A percentile compares a stretch with the other conserved stretches of the same genome.
Evolutionary conservation across 2,329 filamentous ascomycete genomes (phyloP).

Genomic region (Drechslerella dactyloides): DNA sequence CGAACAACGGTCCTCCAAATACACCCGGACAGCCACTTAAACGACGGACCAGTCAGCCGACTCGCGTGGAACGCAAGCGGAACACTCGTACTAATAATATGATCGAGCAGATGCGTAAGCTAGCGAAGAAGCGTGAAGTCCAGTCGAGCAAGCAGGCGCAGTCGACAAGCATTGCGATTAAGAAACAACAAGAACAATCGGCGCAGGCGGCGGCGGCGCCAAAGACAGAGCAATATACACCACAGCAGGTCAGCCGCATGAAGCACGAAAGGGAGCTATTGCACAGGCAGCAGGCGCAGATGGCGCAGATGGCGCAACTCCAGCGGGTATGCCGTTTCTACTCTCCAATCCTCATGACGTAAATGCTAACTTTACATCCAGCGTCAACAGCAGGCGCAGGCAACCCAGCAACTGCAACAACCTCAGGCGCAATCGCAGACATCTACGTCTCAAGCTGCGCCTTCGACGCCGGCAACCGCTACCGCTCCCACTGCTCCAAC

Average conservation of each 20-base stretch:
- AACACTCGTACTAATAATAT: slow-evolving; percentile 86
- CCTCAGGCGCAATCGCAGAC: slow-evolving; percentile 9
- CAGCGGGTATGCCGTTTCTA: slow-evolving; percentile 61
- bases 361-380: not conserved
- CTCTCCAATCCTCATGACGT: not conserved
- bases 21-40: slow-evolving; percentile 58
- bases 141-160: slow-evolving; percentile 86
- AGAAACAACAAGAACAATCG: slow-evolving; percentile 78
- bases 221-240: slow-evolving; percentile 71
- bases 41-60: slow-evolving; percentile 75
- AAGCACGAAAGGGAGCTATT: slow-evolving; percentile 85
- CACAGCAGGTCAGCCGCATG: slow-evolving; percentile 86
- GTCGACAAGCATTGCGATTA: slow-evolving; percentile 67
- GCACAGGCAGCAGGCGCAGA: slow-evolving; percentile 64
- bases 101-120: slow-evolving; percentile 92
- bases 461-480: not conserved
- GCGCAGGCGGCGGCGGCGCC: slow-evolving; percentile 62
- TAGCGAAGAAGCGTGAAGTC: slow-evolving; percentile 92
- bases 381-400: slow-evolving; percentile 30
- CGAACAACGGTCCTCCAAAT: slow-evolving; percentile 57
- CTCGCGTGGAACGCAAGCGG: slow-evolving; percentile 83
- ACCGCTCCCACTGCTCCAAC: slow-evolving; percentile 1
- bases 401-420: slow-evolving; percentile 10
- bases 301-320: slow-evolving; percentile 66
- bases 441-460: slow-evolving; percentile 8